Evolutionary conservation across 2,329 filamentous ascomycete genomes (phyloP).

Genomic region (Tolypocladium pustulatum): DNA sequence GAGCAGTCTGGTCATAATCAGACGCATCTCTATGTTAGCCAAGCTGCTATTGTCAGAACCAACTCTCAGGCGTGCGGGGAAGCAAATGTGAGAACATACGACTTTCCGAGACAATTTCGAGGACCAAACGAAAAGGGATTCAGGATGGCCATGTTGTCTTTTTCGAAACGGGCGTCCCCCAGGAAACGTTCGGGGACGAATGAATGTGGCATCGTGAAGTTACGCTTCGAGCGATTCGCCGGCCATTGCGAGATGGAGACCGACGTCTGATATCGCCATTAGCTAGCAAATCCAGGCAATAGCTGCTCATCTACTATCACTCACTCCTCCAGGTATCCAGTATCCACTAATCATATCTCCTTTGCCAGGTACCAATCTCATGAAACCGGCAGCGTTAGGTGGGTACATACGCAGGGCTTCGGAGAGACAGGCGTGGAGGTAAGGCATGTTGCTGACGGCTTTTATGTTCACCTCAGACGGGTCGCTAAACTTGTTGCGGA

Average conservation of each 20-base stretch:
- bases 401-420: conserved; percentile 29
- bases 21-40: conserved; percentile 38
- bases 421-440: conserved; percentile 24
- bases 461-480: conserved; percentile 2
- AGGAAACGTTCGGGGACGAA: not conserved
- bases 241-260: not conserved
- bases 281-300: conserved; percentile 23
- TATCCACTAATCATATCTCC: conserved; percentile 16
- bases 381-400: conserved; percentile 8
- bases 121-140: not conserved
- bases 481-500: conserved; percentile 1
- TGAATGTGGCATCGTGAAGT: not conserved
- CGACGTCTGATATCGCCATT: conserved; percentile 21
- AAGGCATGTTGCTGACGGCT: conserved; percentile 1
- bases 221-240: not conserved
- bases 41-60: conserved; percentile 19
- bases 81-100: not conserved
- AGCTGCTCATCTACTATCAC: not conserved
- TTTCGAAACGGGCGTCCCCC: not conserved
- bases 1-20: conserved; percentile 33
- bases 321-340: conserved; percentile 19
- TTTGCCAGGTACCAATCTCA: conserved; percentile 17
- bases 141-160: not conserved
- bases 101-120: not conserved
- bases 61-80: not conserved